These are phyloP conservation scores for Setaria italica DNA, from an alignment of 202 grass and related monocot species.

Conservation along the genomic window DNA sequence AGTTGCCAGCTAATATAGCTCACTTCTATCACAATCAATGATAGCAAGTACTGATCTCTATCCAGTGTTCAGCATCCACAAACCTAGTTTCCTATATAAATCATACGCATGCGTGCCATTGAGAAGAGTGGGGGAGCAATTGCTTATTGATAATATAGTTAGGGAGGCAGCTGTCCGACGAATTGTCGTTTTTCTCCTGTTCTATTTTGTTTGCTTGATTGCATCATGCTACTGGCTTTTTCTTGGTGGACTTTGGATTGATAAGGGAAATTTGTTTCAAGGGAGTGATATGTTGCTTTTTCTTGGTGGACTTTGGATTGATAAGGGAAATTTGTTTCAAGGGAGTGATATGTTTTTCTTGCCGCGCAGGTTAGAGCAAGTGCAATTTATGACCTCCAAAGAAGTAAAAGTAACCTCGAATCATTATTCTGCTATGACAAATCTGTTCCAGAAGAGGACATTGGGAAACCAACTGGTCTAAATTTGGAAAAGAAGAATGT, in stretches of 20 bases:
- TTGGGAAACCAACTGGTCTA: slow-evolving; percentile 70
- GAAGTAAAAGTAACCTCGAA: slow-evolving; percentile 78
- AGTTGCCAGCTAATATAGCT: slow-evolving; percentile 3
- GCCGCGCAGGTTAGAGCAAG: slow-evolving; percentile 60
- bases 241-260: neutral
- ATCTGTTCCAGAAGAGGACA: slow-evolving; percentile 74
- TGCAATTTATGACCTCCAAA: slow-evolving; percentile 64
- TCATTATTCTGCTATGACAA: slow-evolving; percentile 87
- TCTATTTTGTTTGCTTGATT: neutral
- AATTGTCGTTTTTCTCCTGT: neutral
- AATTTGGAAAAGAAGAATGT: slow-evolving; percentile 72
- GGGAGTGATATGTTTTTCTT: slow-evolving; percentile 14
- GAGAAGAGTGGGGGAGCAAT: neutral
- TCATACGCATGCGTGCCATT: neutral
- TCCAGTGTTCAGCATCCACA: neutral
- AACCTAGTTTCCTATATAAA: neutral
- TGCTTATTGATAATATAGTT: slow-evolving; percentile 1
- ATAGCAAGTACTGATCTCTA: neutral
- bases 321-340: neutral
- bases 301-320: neutral
- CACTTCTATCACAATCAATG: neutral
- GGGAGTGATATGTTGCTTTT: neutral
- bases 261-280: neutral
- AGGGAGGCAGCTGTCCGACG: neutral
- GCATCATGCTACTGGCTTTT: neutral